Percentiles rank a stretch among this genome's conserved stretches.
These are phyloP conservation scores for Lagenidium sp. DNA, from an alignment of 352 stramenopile species.

Conservation along the genomic window DNA sequence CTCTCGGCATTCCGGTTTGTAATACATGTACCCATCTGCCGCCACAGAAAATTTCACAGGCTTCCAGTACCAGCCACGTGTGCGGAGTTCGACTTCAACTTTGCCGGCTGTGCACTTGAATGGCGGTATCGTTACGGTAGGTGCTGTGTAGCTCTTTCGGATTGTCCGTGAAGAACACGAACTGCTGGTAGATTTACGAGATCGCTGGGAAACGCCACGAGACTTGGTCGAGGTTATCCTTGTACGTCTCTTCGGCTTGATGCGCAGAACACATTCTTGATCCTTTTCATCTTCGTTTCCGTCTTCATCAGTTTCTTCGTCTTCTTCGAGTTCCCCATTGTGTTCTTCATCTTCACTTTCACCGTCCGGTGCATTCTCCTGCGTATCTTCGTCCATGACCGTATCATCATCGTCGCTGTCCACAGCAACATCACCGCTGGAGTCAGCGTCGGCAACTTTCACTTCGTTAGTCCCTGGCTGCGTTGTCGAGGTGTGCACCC, in stretches of 20 bases:
- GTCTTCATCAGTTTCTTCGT: constrained; percentile 1
- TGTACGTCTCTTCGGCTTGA: no score
- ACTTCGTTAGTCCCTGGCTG: neutral
- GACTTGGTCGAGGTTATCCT: neutral
- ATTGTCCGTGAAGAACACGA: no score
- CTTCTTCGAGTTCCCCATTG: neutral
- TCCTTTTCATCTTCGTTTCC: constrained; percentile 18
- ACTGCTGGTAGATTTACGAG: no score
- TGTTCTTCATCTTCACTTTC: constrained; percentile 5
- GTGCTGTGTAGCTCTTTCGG: constrained; percentile 5
- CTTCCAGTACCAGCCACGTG: constrained; percentile 64
- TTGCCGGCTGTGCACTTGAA: constrained; percentile 60
- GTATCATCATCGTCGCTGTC: neutral
- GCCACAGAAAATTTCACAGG: constrained; percentile 5
- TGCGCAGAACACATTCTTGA: no score
- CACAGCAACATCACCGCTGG: neutral
- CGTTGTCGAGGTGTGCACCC: no score
- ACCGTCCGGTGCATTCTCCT: neutral
- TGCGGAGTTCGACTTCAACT: constrained; percentile 40
- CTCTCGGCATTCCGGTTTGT: constrained; percentile 31
- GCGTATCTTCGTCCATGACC: neutral
- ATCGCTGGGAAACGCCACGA: no score
- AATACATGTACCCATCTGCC: constrained; percentile 51
- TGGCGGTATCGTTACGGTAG: constrained; percentile 29
- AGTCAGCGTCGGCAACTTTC: neutral